Base-by-base conservation (phyloP, 2,329 filamentous ascomycete genomes). In the Penicillium sp. region DNA sequence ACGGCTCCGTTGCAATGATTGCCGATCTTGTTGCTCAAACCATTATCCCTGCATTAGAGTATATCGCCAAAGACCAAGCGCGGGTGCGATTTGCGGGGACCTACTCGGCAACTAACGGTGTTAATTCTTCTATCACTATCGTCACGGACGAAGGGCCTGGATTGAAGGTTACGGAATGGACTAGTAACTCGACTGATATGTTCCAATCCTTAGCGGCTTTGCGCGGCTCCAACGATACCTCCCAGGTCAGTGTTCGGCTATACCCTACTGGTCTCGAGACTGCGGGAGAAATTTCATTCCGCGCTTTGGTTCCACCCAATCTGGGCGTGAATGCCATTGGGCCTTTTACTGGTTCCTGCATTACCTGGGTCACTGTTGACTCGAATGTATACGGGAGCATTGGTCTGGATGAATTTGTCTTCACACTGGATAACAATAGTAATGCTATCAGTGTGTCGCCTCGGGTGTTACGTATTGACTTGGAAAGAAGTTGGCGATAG, bases 251-350 rank as follows among this genome's bases (percentile, higher is more conserved):
- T 26, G 54, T 64, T 21, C 65, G 61, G 3, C 36, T 63, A n/a
- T 65, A 66, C 44, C 63, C 59, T 3, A 65, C 57, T 12, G 60
- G 59, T 3, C 59, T 67, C 2, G 32, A 52, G 26, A 49, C 45
- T 9, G 24, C 45, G 2, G 56, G 46, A 1, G 30, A 42, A 10
- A 39, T 64, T 3, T 54, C 58, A 0, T 66, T 64, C 51, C 47
- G 59, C 1, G 58, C 59, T 23, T 46, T 66, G 23, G 54, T 58
- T 7, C 55, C 37, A 1, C 45, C 49, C 2, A 20, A 42, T 42
- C 7, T 8, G 9, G 15, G 41, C 0, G 30, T 52, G 12, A 4
- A 13, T 9, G 29, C 52, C 8, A 46, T 47, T 34, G 61, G 61
- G 0, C 43, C 43, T 36, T 46, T 46, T 20, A 34, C 43, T 17